A percentile compares a stretch with the other conserved stretches of the same genome.
Evolutionary conservation across 306 rosid species (phyloP).

Genomic region (Gillenia trifoliata): DNA sequence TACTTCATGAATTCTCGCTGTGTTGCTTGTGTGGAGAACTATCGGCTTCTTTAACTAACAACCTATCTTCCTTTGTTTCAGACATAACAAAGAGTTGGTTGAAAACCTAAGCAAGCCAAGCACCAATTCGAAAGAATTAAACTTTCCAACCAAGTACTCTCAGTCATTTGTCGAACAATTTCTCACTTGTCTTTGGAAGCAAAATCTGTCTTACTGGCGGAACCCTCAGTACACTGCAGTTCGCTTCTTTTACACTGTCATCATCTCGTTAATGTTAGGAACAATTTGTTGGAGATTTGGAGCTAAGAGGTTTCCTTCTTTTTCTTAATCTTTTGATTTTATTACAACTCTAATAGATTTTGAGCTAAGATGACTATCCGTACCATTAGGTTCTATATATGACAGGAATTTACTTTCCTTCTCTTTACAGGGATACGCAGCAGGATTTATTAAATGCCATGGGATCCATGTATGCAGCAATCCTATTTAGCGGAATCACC

Average conservation of each 20-base stretch:
- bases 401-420: neutral
- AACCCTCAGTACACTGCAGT: conserved; percentile 96
- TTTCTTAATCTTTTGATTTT: neutral
- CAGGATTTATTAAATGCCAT: conserved; percentile 87
- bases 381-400: neutral
- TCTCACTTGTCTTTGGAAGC: conserved; percentile 95
- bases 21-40: conserved; percentile 6
- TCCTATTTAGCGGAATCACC: conserved; percentile 84
- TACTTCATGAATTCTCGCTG: conserved; percentile 6
- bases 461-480: conserved; percentile 93
- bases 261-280: conserved; percentile 92
- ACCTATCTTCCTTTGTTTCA: conserved; percentile 27
- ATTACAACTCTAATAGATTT: neutral
- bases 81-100: conserved; percentile 66
- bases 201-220: conserved; percentile 93
- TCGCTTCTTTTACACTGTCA: conserved; percentile 86
- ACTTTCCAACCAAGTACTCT: conserved; percentile 74
- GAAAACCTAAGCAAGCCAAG: conserved; percentile 75
- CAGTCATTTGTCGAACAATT: conserved; percentile 79
- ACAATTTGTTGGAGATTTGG: conserved; percentile 97
- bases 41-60: conserved; percentile 19
- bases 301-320: conserved; percentile 52
- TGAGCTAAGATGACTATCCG: neutral
- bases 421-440: conserved; percentile 61
- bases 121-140: conserved; percentile 60